These are phyloP conservation scores for Debaryomyces tyrocola DNA, from an alignment of 805 yeast species.

Conservation along the genomic window DNA sequence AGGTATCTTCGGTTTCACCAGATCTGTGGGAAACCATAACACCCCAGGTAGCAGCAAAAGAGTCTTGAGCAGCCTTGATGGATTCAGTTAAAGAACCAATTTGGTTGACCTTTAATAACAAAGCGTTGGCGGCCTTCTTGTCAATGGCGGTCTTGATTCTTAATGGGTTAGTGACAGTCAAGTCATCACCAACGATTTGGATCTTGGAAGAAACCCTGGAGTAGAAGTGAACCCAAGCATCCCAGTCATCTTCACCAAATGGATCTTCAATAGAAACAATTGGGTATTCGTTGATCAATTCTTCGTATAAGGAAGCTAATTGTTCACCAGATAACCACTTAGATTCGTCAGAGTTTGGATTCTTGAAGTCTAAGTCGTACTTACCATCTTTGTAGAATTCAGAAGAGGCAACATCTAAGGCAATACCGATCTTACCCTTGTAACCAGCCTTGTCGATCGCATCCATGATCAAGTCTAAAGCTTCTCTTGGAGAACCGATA, in stretches of 20 bases:
- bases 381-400: constrained; percentile 96
- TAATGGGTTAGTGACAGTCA: constrained; percentile 96
- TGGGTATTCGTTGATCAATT: constrained; percentile 87
- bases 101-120: constrained; percentile 97
- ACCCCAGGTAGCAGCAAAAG: constrained; percentile 98
- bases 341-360: constrained; percentile 86
- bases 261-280: constrained; percentile 98
- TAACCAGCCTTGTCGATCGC: constrained; percentile 95
- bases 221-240: constrained; percentile 91
- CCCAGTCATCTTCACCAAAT: constrained; percentile 99
- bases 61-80: constrained; percentile 93
- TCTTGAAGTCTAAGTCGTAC: constrained; percentile 98
- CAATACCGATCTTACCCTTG: constrained; percentile 89
- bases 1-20: constrained; percentile 99
- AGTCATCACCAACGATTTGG: constrained; percentile 97
- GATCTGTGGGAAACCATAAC: constrained; percentile 99
- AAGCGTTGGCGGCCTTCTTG: constrained; percentile 92
- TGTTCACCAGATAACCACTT: constrained; percentile 89
- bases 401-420: constrained; percentile 95
- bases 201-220: constrained; percentile 59
- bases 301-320: constrained; percentile 80
- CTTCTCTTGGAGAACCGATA: constrained; percentile 93
- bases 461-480: constrained; percentile 86
- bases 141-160: constrained; percentile 96
- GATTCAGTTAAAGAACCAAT: constrained; percentile 96